Evolutionary conservation across 306 rosid genomes (phyloP).

Genomic region (Vigna reflexopilosa): DNA sequence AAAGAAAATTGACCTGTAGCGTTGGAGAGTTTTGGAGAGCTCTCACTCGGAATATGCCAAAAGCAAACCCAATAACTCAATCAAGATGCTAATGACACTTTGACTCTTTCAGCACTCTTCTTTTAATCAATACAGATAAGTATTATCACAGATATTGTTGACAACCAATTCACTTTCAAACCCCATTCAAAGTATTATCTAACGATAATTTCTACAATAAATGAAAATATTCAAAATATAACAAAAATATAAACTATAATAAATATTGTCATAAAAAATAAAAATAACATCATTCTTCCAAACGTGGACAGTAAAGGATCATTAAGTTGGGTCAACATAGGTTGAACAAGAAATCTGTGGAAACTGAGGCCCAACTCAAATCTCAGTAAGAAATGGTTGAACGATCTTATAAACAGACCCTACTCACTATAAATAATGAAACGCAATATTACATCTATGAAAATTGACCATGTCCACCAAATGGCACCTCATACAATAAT

Average conservation of each 20-base stretch:
- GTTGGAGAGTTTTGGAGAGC: background rate
- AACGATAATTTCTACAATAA: background rate
- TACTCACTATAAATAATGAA: background rate
- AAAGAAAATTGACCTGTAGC: too few relatives aligned
- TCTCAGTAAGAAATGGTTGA: constrained; percentile 12
- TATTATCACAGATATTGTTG: background rate
- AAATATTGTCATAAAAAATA: background rate
- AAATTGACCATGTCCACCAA: background rate
- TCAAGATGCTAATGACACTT: background rate
- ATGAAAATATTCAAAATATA: background rate
- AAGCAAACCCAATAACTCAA: too few relatives aligned
- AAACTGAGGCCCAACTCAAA: background rate
- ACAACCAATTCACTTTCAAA: background rate
- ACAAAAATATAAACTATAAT: background rate
- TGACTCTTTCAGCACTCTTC: background rate
- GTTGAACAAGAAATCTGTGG: background rate
- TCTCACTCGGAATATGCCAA: background rate
- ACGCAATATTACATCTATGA: too few relatives aligned
- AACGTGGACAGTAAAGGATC: constrained; percentile 4
- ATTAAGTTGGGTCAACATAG: background rate
- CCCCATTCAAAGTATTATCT: background rate
- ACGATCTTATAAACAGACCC: background rate
- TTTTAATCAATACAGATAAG: background rate
- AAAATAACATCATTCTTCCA: background rate
- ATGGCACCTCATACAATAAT: background rate